Evolutionary conservation across 441 rosid genomes (phyloP).

Genomic region (Melastoma candidum): DNA sequence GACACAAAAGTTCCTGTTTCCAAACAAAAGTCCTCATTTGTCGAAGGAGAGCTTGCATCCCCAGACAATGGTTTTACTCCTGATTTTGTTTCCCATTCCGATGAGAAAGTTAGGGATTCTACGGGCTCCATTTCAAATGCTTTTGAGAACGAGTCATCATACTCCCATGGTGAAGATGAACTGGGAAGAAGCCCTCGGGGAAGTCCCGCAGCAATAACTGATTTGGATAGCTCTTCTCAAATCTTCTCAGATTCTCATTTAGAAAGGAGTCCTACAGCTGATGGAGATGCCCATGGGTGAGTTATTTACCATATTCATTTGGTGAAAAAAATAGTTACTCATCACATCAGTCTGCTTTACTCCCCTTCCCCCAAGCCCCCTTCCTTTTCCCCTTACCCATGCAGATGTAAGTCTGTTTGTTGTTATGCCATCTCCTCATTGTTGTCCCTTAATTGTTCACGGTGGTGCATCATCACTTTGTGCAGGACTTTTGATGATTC

Average conservation of each 20-base stretch:
- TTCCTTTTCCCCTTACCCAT: not conserved
- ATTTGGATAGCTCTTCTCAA: constrained; percentile 55
- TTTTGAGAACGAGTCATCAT: constrained; percentile 52
- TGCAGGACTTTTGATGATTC: constrained; percentile 77
- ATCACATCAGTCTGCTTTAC: not conserved
- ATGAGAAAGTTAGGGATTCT: constrained; percentile 36
- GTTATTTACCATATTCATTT: not conserved
- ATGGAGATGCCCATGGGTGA: constrained; percentile 46
- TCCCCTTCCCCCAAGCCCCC: not conserved
- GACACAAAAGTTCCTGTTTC: constrained; percentile 36
- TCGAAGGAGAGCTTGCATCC: constrained; percentile 38
- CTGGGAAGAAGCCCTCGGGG: constrained; percentile 71
- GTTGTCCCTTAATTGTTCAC: not conserved
- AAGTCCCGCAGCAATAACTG: constrained; percentile 57
- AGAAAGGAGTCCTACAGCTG: constrained; percentile 53
- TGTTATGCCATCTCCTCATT: not conserved
- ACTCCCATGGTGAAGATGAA: constrained; percentile 74
- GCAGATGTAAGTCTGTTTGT: not conserved
- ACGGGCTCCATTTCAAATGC: constrained; percentile 34
- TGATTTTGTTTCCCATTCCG: constrained; percentile 41
- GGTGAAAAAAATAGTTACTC: too few relatives aligned
- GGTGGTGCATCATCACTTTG: constrained; percentile 3
- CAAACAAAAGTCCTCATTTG: constrained; percentile 25
- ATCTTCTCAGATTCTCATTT: constrained; percentile 47
- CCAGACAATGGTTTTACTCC: constrained; percentile 44